A percentile compares a stretch with the other conserved stretches of the same genome.
Evolutionary conservation across 441 rosid species (phyloP).

Genomic region (Pelargonium australe): DNA sequence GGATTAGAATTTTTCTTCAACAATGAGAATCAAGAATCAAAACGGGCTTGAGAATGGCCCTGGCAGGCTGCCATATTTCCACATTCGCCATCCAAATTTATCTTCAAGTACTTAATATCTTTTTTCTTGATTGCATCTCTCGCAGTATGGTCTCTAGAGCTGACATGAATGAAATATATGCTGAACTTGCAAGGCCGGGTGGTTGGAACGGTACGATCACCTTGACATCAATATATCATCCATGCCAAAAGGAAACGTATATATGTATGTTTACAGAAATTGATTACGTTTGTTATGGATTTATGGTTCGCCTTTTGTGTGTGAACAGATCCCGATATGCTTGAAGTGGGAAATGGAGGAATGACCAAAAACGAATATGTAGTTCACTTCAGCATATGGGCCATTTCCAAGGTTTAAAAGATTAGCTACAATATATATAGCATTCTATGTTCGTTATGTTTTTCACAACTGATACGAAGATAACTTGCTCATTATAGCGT

Average conservation of each 20-base stretch:
- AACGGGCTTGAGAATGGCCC: too few species aligned
- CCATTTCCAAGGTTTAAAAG: conserved; percentile 51
- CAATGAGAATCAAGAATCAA: too few species aligned
- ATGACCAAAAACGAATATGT: conserved; percentile 54
- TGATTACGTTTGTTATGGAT: conserved; percentile 16
- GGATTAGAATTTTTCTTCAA: too few species aligned
- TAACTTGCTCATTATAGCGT: background rate
- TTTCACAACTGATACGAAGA: background rate
- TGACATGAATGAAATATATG: conserved; percentile 62
- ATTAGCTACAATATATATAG: background rate
- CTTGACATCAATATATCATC: background rate
- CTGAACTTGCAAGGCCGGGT: conserved; percentile 63
- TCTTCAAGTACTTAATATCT: background rate
- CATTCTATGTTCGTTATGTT: too few species aligned
- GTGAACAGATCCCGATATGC: conserved; percentile 68
- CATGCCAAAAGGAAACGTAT: background rate
- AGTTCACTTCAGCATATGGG: conserved; percentile 72
- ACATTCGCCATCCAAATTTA: background rate
- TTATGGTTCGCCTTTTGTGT: background rate
- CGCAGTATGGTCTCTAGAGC: conserved; percentile 57
- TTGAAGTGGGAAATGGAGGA: conserved; percentile 78
- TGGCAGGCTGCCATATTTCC: background rate
- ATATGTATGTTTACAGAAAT: background rate
- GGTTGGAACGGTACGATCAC: conserved; percentile 55
- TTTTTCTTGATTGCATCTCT: conserved; percentile 6